Evolutionary conservation across 768 basidiomycete species (phyloP).

Genomic region (Cystobasidium tubakii): DNA sequence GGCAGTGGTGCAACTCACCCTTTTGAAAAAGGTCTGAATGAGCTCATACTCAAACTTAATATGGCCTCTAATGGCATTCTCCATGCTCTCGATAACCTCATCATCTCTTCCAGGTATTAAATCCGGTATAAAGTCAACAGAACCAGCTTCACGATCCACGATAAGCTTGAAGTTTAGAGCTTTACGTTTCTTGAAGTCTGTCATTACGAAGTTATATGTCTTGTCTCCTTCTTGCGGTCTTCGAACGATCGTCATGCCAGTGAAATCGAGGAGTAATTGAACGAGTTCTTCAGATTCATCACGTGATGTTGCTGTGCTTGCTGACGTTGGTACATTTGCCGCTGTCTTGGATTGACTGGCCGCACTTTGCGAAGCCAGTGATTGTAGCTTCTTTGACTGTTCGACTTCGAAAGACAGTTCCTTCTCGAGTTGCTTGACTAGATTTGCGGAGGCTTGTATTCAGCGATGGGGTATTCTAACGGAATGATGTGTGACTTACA

Average conservation of each 20-base stretch:
- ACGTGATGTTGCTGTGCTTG: background rate
- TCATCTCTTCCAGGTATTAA: constrained; percentile 21
- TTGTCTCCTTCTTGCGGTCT: background rate
- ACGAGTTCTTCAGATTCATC: background rate
- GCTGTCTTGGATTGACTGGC: background rate
- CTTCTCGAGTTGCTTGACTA: constrained; percentile 3
- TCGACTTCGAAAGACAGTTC: constrained; percentile 19
- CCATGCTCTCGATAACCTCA: constrained; percentile 13
- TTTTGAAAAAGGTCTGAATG: constrained; percentile 19
- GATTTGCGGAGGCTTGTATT: background rate
- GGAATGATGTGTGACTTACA: background rate
- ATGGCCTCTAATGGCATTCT: constrained; percentile 2
- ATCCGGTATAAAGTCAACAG: constrained; percentile 31
- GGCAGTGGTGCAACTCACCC: constrained; percentile 28
- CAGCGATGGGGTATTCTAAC: background rate
- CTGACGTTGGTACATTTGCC: background rate
- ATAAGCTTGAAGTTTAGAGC: constrained; percentile 24
- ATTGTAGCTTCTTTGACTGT: constrained; percentile 19
- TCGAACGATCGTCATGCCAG: constrained; percentile 1
- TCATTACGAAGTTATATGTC: constrained; percentile 23
- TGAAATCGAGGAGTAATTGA: constrained; percentile 5
- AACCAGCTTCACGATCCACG: background rate
- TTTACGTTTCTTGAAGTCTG: constrained; percentile 19
- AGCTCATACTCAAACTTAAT: constrained; percentile 26
- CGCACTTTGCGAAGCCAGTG: background rate